These are phyloP conservation scores for Cryptococcus jaspeensis DNA, from an alignment of 1,284 basidiomycete genomes.

Conservation along the genomic window DNA sequence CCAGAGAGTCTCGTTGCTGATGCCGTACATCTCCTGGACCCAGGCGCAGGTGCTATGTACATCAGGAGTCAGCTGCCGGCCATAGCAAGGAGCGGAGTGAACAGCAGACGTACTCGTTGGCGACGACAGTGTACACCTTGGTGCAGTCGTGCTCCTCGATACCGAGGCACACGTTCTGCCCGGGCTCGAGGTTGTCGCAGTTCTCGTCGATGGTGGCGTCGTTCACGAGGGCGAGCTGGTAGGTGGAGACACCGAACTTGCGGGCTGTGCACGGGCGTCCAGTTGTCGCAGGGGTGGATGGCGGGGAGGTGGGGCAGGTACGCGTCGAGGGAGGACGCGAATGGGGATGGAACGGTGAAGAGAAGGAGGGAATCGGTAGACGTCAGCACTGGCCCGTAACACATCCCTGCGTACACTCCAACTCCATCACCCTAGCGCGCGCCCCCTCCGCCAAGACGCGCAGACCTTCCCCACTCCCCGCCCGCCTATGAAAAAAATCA, in stretches of 20 bases:
- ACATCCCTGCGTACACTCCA: neutral
- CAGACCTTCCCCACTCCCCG: no score
- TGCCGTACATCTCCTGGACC: slow-evolving; percentile 42
- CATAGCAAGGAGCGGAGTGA: no score
- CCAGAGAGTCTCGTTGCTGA: slow-evolving; percentile 44
- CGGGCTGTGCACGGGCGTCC: slow-evolving; percentile 29
- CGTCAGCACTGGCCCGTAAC: slow-evolving; percentile 4
- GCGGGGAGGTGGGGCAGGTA: neutral
- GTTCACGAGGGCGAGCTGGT: slow-evolving; percentile 53
- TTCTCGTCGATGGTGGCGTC: slow-evolving; percentile 44
- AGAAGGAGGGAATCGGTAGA: neutral
- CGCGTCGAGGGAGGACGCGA: neutral
- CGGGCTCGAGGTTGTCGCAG: slow-evolving; percentile 50
- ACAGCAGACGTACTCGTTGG: slow-evolving; percentile 40
- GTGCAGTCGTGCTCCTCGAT: slow-evolving; percentile 46
- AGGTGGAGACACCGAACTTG: slow-evolving; percentile 50
- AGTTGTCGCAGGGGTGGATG: neutral
- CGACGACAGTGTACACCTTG: slow-evolving; percentile 49
- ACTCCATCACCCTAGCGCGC: no score
- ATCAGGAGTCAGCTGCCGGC: neutral
- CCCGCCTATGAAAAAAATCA: slow-evolving; percentile 1
- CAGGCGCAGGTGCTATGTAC: slow-evolving; percentile 44
- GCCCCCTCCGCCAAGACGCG: neutral
- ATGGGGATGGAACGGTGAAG: neutral
- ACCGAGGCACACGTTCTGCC: slow-evolving; percentile 49